Percentiles rank a stretch among this genome's conserved stretches.
Evolutionary conservation across 257 asterid species (phyloP).

Genomic region (Fraxinus cuspidata): DNA sequence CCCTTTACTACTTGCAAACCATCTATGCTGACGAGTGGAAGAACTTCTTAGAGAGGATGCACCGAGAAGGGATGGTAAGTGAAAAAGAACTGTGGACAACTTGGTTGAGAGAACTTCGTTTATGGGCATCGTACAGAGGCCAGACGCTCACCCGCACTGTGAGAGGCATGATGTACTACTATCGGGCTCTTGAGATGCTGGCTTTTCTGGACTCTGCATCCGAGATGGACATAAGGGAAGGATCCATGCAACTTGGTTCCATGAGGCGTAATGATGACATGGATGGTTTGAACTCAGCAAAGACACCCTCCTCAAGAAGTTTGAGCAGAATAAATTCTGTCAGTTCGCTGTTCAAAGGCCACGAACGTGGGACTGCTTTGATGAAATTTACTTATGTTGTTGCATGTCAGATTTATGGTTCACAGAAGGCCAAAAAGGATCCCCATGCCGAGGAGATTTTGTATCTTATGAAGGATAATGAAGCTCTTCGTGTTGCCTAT

Average conservation of each 20-base stretch:
- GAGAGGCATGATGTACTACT: slow-evolving; percentile 99
- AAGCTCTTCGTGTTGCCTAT: slow-evolving; percentile 98
- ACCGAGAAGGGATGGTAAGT: slow-evolving; percentile 74
- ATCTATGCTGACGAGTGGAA: slow-evolving; percentile 94
- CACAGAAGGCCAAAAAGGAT: slow-evolving; percentile 95
- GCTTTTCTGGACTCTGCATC: slow-evolving; percentile 98
- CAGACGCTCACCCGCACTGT: slow-evolving; percentile 96
- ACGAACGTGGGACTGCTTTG: slow-evolving; percentile 90
- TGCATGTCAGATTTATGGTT: slow-evolving; percentile 97
- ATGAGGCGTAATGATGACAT: slow-evolving; percentile 50
- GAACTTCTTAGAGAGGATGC: slow-evolving; percentile 91
- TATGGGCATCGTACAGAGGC: slow-evolving; percentile 97
- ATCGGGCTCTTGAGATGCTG: slow-evolving; percentile 96
- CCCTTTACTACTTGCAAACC: slow-evolving; percentile 87
- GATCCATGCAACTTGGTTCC: slow-evolving; percentile 70
- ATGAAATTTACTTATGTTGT: slow-evolving; percentile 95
- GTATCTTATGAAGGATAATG: slow-evolving; percentile 80
- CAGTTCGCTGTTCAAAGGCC: slow-evolving; percentile 75
- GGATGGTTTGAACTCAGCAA: slow-evolving; percentile 50
- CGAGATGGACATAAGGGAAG: slow-evolving; percentile 96
- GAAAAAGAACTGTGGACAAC: slow-evolving; percentile 79
- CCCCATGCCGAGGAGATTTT: slow-evolving; percentile 94
- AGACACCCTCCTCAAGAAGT: slow-evolving; percentile 46
- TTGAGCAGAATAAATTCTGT: slow-evolving; percentile 82
- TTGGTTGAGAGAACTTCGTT: slow-evolving; percentile 80